These are phyloP conservation scores for Tranzscheliella williamsii DNA, from an alignment of 1,284 basidiomycete species.

Conservation along the genomic window DNA sequence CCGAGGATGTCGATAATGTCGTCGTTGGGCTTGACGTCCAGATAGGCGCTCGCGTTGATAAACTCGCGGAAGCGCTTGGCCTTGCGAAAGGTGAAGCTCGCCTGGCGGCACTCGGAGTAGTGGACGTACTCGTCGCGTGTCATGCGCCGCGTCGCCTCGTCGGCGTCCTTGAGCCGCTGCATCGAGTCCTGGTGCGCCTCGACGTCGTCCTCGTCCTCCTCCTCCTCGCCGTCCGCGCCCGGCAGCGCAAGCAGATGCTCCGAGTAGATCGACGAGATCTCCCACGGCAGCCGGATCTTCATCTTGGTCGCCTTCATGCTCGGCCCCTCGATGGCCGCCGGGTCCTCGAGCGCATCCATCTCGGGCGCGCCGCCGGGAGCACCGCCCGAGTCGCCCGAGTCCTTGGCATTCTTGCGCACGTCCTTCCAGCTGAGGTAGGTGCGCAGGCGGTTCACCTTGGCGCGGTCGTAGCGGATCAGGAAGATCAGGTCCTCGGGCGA, in stretches of 20 bases:
- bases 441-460: constrained; percentile 87
- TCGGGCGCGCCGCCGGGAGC: constrained; percentile 60
- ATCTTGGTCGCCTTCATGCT: constrained; percentile 82
- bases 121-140: constrained; percentile 95
- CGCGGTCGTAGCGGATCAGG: constrained; percentile 89
- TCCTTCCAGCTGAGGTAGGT: constrained; percentile 99
- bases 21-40: constrained; percentile 89
- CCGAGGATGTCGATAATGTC: constrained; percentile 96
- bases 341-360: constrained; percentile 33
- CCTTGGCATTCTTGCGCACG: constrained; percentile 91
- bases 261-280: constrained; percentile 85
- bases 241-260: constrained; percentile 65
- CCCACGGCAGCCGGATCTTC: constrained; percentile 95
- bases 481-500: constrained; percentile 95
- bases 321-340: constrained; percentile 58
- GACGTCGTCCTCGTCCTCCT: constrained; percentile 82
- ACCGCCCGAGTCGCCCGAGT: constrained; percentile 69
- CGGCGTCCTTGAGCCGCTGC: constrained; percentile 77
- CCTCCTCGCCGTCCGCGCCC: constrained; percentile 84
- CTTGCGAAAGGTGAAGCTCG: constrained; percentile 86
- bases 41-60: constrained; percentile 81
- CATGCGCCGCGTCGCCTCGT: constrained; percentile 93
- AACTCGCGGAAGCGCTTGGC: constrained; percentile 95
- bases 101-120: constrained; percentile 95
- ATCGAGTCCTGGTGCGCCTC: constrained; percentile 94